Evolutionary conservation across 306 rosid species (phyloP).

Genomic region (Amphicarpaea edgeworthii): DNA sequence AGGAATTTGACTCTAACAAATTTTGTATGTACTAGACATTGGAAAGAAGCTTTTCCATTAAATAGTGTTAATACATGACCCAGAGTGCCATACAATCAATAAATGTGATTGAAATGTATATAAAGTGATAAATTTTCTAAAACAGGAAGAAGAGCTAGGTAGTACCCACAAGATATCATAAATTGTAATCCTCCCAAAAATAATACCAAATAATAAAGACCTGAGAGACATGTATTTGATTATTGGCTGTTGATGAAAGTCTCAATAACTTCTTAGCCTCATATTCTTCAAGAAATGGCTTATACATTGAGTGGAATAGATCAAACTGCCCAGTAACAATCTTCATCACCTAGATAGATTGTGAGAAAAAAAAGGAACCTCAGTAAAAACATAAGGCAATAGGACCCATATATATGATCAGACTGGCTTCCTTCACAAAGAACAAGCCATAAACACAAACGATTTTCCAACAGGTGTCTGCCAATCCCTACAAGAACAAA

Average conservation of each 20-base stretch:
- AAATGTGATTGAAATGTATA: background rate
- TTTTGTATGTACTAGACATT: conserved; percentile 13
- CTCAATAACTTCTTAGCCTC: conserved; percentile 72
- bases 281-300: conserved; percentile 77
- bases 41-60: conserved; percentile 6
- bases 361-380: conserved; percentile 45
- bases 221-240: conserved; percentile 67
- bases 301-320: conserved; percentile 75
- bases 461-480: conserved; percentile 17
- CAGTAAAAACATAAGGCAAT: conserved; percentile 21
- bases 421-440: conserved; percentile 24
- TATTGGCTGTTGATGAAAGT: conserved; percentile 53
- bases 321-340: conserved; percentile 82
- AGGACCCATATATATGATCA: conserved; percentile 16
- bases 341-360: conserved; percentile 73
- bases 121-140: background rate
- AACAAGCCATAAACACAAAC: conserved; percentile 33
- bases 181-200: conserved; percentile 2
- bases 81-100: background rate
- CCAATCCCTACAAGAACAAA: conserved; percentile 8
- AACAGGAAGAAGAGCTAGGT: background rate
- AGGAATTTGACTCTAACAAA: conserved; percentile 12
- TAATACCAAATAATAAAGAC: conserved; percentile 50
- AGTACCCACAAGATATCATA: conserved; percentile 22
- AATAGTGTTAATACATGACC: background rate